Evolutionary conservation across 2,329 filamentous ascomycete species (phyloP), one percentile per base, ranked within the genome.

Genomic region (Pyrenophora graminea): DNA sequence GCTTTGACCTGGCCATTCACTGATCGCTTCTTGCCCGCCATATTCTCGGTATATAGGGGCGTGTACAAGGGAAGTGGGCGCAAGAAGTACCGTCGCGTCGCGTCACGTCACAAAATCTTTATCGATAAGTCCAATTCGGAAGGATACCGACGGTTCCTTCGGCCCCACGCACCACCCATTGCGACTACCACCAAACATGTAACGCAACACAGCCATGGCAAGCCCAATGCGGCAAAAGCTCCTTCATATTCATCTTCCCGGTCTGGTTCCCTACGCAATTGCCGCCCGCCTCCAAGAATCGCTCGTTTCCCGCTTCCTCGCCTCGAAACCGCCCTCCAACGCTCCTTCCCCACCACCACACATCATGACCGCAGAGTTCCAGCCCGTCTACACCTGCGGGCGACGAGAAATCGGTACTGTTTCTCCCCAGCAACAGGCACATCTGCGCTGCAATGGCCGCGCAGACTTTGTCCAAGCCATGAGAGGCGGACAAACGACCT

Each of bases 401-500:
- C 88, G 93, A 5, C 88, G 94, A 27, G 91, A 97, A 66, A 64
- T 77, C 69, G 63, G 73, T 58, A 71, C 76, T 2, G 73, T 89
- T 3, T 75, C 77, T 1, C 44, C 65, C 0, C 59, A 64, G 1
- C 82, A 87, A 60, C 72, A 76, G 2, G 67, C 50, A 23, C 69
- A 72, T 58, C 63, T 79, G 30, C 63, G 74, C 39, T 58, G 67
- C 27, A 51, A 70, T 27, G 76, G 76, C 31, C 62, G 70, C 21
- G 88, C 87, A 3, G 77, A 82, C n/a, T 84, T 94, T 62, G 74
- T 84, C 37, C 81, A 86, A 63, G 88, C 90, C 12, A 82, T 85
- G n/a, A 86, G 94, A 47, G 94, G 94, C 55, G 94, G 94, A 0
- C 85, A 96, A 59, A 92, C 90, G 0, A 97, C 94, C 2, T 97